Evolutionary conservation across 306 rosid species (phyloP), one percentile per base, ranked within the genome.

Genomic region (Castanea crenata): DNA sequence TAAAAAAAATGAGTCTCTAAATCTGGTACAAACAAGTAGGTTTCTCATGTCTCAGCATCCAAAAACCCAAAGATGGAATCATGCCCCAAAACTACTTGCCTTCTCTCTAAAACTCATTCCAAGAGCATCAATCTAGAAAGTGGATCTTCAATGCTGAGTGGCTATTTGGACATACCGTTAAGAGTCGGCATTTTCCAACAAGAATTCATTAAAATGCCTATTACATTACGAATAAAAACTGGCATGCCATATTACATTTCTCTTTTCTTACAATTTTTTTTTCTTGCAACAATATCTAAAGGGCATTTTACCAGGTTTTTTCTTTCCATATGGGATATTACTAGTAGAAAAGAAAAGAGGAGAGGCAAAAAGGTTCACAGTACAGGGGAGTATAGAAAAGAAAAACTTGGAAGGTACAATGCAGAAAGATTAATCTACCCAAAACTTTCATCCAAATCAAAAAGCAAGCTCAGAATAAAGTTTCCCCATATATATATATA

Each of bases 11-110:
- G 27, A 25, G 73, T 73, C 75, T 58, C 54, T 72, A 15, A 51
- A 49, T 70, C 76, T 63, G 69, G 83, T 52, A 74, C 79, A 77
- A 71, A 62, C 46, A 57, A 74, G 31, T 70, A 55, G 32, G 71
- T 74, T 52, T 71, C 27, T 55, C 27, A 68, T 31, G 72, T 73
- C 80, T 75, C 76, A 70, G 74, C 55, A 52, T 77, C 77, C 64
- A 18, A 72, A 84, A 84, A 79, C 74, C 54, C 67, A 56, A 41
- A 23, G 19, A 81, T 38, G 21, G 69, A 74, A 73, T 76, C 81
- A 34, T 6, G 58, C 69, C 71, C 56, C 83, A 31, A 46, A 13
- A 57, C 76, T 38, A 34, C 79, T 56, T 18, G 49, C 58, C 58
- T 58, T 75, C 58, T 62, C 75, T 46, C 76, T 70, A 64, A 23